A percentile compares a stretch with the other conserved stretches of the same genome.
Evolutionary conservation across 1,284 basidiomycete genomes (phyloP).

Genomic region (Paramarasmius palmivorus): DNA sequence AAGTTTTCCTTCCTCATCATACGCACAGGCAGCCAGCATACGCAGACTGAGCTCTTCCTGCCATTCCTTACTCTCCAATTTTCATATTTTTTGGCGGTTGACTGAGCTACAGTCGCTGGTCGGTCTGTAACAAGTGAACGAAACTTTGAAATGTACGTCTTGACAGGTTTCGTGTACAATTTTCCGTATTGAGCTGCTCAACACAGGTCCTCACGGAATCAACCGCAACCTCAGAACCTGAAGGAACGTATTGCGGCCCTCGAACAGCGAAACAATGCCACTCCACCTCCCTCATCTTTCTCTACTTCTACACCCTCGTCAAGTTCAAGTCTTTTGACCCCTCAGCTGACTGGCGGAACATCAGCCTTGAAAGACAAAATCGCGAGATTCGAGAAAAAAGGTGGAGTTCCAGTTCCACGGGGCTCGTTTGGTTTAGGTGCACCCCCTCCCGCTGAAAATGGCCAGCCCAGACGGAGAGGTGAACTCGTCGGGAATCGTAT

Average conservation of each 20-base stretch:
- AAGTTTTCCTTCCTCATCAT: too few species aligned
- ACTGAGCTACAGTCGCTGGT: conserved; percentile 4
- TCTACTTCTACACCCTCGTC: conserved; percentile 15
- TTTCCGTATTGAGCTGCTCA: neutral
- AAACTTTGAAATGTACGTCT: neutral
- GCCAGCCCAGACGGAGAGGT: conserved; percentile 48
- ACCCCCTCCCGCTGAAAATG: conserved; percentile 49
- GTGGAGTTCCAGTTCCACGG: conserved; percentile 70
- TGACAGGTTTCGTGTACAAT: neutral
- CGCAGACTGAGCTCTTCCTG: neutral
- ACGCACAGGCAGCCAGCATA: too few species aligned
- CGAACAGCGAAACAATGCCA: conserved; percentile 54
- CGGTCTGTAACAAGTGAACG: conserved; percentile 1
- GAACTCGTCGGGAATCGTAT: conserved; percentile 76
- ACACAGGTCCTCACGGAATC: conserved; percentile 33
- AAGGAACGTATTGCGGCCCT: conserved; percentile 78
- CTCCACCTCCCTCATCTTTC: conserved; percentile 24
- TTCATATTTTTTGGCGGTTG: neutral
- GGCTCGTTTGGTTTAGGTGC: conserved; percentile 73
- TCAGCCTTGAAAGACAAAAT: conserved; percentile 65
- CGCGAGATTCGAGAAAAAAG: conserved; percentile 75
- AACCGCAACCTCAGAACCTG: conserved; percentile 55
- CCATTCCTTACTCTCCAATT: neutral
- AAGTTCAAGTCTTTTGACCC: neutral
- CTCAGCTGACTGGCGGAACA: conserved; percentile 22